These are phyloP conservation scores for Mycena metata DNA, from an alignment of 768 basidiomycete genomes.

Conservation along the genomic window DNA sequence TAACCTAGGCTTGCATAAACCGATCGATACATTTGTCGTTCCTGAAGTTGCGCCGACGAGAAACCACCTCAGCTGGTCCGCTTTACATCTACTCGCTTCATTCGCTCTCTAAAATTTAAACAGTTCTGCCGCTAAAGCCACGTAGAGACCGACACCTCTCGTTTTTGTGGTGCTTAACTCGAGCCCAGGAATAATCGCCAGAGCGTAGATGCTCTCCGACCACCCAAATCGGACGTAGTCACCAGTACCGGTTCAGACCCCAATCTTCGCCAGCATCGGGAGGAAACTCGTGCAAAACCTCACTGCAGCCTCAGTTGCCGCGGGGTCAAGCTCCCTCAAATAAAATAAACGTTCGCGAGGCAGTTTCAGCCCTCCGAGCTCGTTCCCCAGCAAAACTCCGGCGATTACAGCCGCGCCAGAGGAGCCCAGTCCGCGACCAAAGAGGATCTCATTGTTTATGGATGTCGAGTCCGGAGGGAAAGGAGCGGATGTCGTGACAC, in stretches of 20 bases:
- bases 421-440: constrained; percentile 96
- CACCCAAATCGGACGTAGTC: constrained; percentile 94
- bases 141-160: no score
- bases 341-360: constrained; percentile 84
- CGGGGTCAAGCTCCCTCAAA: constrained; percentile 87
- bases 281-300: constrained; percentile 97
- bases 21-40: no score
- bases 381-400: constrained; percentile 90
- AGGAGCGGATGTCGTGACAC: constrained; percentile 79
- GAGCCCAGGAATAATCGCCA: constrained; percentile 95
- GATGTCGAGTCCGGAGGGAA: constrained; percentile 83
- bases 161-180: constrained; percentile 97
- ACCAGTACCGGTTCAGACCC: constrained; percentile 94
- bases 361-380: constrained; percentile 82
- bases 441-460: constrained; percentile 95
- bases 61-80: no score
- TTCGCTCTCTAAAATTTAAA: no score
- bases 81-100: no score
- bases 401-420: constrained; percentile 99
- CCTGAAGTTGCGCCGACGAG: no score
- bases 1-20: no score
- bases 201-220: constrained; percentile 86
- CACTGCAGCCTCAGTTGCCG: constrained; percentile 89
- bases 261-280: constrained; percentile 92
- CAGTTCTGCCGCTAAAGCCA: no score